Evolutionary conservation across 2,329 filamentous ascomycete species (phyloP).

Genomic region (Scedosporium minutisporum): DNA sequence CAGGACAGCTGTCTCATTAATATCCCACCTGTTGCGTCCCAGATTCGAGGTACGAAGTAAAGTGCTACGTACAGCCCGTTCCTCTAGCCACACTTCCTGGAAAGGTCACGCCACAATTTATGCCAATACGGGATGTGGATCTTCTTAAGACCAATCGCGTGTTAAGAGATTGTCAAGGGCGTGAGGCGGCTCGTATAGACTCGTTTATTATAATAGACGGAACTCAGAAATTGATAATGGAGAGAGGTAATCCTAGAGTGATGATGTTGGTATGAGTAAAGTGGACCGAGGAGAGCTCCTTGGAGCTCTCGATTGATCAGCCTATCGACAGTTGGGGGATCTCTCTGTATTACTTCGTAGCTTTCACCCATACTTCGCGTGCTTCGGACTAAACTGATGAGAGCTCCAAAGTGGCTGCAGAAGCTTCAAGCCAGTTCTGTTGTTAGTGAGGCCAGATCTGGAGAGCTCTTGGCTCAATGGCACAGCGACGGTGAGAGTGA

Average conservation of each 20-base stretch:
- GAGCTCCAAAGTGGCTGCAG: neutral
- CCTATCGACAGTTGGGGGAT: no score
- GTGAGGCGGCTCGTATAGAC: neutral
- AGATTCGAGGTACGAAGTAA: neutral
- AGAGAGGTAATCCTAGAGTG: neutral
- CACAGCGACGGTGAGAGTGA: neutral
- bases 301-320: no score
- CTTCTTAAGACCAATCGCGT: neutral
- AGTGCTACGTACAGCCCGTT: neutral
- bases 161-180: neutral
- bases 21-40: neutral
- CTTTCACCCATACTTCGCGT: no score
- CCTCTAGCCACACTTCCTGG: neutral
- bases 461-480: neutral
- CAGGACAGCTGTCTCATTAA: conserved; percentile 1
- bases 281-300: no score
- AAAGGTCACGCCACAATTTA: conserved; percentile 1
- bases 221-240: neutral
- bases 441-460: neutral
- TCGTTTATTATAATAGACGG: neutral
- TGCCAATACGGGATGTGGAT: neutral
- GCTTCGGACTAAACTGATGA: no score
- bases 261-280: neutral
- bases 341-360: no score
- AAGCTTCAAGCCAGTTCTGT: neutral